Evolutionary conservation across 495 filamentous ascomycete species (phyloP), one percentile per base, ranked within the genome.

Genomic region (Penicillium verhagenii): DNA sequence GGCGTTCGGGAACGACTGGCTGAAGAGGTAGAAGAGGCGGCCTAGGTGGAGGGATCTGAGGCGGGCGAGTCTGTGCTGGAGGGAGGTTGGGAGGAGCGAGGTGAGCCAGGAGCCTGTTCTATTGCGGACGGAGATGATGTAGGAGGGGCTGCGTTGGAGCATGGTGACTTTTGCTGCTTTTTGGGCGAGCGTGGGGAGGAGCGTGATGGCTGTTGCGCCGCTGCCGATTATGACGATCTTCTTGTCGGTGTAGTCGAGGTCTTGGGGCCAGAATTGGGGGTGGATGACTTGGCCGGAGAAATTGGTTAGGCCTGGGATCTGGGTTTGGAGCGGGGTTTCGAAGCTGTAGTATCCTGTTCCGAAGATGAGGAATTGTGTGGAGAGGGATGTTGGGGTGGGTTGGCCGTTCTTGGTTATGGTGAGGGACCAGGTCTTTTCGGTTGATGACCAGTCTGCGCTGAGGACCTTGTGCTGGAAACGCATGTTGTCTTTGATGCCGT

Each of bases 301-400:
- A 1, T 73, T 59, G 3, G 72, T 55, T 2, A 78, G 56, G 1
- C 66, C 68, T 0, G 71, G 67, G 35, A 77, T 90, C 7, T 64
- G 60, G 5, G 78, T 65, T 39, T 82, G 55, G 23, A 85, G 58
- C 0, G 86, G 79, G 51, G 78, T 65, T 11, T 82, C 64, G 70
- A 90, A 89, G 64, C 84, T 79, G 66, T 89, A 91, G 59, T 77
- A 77, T 11, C 88, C 88, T 0, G 82, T 86, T 59, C 81, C 80
- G 50, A 82, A 66, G 48, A 90, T 71, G 29, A 89, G 40, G 65
- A 85, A 89, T 13, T 74, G 76, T 6, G 82, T 71, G 31, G 68
- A 78, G 52, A 80, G 64, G 5, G 65, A 66, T 25, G 70, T 79
- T 28, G 74, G 63, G 31, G 69, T 60, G 8, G 77, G 79, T 20